phyloP scores from a whole-genome alignment of 2,329 filamentous ascomycete genomes.

The Fusarium clavum region DNA sequence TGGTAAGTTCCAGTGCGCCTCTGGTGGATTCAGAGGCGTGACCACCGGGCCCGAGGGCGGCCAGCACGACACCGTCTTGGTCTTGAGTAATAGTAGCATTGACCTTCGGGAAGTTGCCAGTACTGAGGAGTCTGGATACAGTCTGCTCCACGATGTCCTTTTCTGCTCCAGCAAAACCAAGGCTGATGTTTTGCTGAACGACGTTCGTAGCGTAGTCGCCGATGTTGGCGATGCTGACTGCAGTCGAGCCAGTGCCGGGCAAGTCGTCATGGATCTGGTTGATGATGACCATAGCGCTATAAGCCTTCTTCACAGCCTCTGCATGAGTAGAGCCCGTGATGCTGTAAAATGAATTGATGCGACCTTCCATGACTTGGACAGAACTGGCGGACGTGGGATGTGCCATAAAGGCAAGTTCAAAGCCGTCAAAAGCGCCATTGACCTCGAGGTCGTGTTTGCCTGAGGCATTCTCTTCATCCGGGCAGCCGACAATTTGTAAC shows the following conservation, averaged over 20 bases:
- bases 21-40: not conserved
- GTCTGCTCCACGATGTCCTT: not conserved
- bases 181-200: not conserved
- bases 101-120: not conserved
- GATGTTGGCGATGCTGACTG: not conserved
- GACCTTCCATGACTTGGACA: not conserved
- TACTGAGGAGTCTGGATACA: rapidly evolving
- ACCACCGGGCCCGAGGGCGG: not conserved
- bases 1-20: not conserved
- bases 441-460: not conserved
- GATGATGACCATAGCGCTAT: not conserved
- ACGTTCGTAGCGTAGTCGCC: not conserved
- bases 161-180: not conserved
- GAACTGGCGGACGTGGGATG: not conserved
- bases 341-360: not conserved
- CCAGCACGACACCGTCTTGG: not conserved
- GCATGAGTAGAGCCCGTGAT: not conserved
- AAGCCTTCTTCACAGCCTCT: not conserved
- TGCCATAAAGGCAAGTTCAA: not conserved
- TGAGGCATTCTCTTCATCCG: not conserved
- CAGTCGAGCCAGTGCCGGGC: not conserved
- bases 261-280: not conserved
- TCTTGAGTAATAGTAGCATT: not conserved
- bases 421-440: not conserved
- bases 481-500: not conserved